phyloP scores from a whole-genome alignment of 2,329 filamentous ascomycete genomes.

The Fusarium hostae region DNA sequence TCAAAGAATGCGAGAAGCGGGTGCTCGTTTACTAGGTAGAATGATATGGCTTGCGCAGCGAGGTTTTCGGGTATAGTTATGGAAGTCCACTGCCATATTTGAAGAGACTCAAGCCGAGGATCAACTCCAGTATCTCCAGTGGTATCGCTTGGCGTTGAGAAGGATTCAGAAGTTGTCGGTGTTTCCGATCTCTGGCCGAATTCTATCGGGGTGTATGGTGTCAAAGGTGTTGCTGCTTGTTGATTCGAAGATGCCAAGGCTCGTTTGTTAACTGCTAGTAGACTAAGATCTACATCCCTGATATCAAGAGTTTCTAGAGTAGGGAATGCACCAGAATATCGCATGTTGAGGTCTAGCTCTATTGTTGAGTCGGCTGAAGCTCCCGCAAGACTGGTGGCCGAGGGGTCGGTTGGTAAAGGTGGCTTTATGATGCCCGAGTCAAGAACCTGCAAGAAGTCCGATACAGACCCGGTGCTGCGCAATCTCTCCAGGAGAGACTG shows the following conservation, averaged over 20 bases:
- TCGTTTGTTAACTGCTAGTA: neutral
- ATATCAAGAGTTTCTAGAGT: neutral
- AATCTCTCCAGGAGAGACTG: neutral
- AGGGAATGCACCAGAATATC: conserved; percentile 4
- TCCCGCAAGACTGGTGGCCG: neutral
- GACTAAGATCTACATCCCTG: neutral
- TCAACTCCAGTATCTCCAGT: neutral
- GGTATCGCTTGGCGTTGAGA: neutral
- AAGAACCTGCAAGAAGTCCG: conserved; percentile 4
- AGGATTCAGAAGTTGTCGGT: neutral
- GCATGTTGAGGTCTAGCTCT: conserved; percentile 12
- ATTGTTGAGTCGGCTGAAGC: neutral
- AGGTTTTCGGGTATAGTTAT: neutral
- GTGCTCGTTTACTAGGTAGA: conserved; percentile 9
- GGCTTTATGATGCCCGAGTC: neutral
- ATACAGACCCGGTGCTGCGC: neutral
- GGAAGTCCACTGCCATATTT: conserved; percentile 21
- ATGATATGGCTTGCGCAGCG: conserved; percentile 8
- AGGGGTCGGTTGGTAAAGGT: neutral
- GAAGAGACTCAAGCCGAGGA: neutral
- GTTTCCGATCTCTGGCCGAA: neutral
- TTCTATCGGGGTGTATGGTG: neutral
- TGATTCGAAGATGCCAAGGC: neutral
- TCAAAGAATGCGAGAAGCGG: conserved; percentile 19
- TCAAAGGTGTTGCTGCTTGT: neutral